These are phyloP conservation scores for Iberis pinnata DNA, from an alignment of 345 rosid species.

Conservation along the genomic window DNA sequence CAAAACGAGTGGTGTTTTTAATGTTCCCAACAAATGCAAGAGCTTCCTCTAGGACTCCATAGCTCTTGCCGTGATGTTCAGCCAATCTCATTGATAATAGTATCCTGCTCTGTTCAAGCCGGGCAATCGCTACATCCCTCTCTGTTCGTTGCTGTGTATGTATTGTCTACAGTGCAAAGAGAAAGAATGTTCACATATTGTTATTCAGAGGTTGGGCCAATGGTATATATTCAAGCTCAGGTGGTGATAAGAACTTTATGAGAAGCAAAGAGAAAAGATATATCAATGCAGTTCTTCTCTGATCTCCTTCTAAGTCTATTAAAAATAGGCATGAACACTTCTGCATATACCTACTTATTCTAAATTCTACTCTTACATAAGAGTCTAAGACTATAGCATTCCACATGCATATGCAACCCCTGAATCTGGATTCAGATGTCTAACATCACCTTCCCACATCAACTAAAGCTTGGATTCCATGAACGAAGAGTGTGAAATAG, in stretches of 20 bases:
- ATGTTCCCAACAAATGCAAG: conserved; percentile 74
- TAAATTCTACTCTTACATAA: not conserved
- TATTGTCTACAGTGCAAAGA: conserved; percentile 46
- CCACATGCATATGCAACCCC: not conserved
- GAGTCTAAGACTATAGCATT: not conserved
- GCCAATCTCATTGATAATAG: conserved; percentile 77
- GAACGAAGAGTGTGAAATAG: conserved; percentile 2
- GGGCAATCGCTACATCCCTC: conserved; percentile 80
- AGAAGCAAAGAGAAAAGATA: not conserved
- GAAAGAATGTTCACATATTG: not conserved
- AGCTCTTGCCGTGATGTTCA: conserved; percentile 75
- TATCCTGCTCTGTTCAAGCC: conserved; percentile 85
- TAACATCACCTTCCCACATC: not conserved
- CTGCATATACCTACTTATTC: not conserved
- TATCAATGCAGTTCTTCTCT: no score
- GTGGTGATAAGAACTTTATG: not conserved
- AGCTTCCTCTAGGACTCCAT: conserved; percentile 86
- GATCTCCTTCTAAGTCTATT: no score
- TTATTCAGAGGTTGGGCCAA: not conserved
- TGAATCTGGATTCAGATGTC: no score
- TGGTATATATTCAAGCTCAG: not conserved
- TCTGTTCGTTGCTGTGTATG: conserved; percentile 82
- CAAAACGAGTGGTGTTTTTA: conserved; percentile 36
- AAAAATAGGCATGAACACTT: not conserved
- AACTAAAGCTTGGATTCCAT: not conserved